Percentiles rank a stretch among this genome's conserved stretches.
Conservation (phyloP, 192 early-diverging fungal species). For the Coemansia sp. region DNA sequence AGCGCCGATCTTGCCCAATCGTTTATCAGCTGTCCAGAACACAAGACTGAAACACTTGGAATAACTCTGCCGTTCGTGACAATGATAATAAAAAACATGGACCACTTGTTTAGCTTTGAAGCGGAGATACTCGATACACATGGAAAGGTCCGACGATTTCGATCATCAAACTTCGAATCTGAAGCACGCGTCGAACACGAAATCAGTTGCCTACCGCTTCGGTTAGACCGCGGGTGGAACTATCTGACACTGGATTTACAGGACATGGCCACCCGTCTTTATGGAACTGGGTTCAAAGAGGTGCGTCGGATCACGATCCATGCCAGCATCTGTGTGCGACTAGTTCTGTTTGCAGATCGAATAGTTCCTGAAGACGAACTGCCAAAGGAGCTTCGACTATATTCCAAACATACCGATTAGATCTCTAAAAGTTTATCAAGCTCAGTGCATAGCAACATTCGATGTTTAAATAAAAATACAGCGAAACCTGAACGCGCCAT, state of each 20-base stretch:
- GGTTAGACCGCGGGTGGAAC: conserved; percentile 94
- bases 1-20: conserved; percentile 74
- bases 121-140: conserved; percentile 86
- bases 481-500: neutral
- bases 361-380: conserved; percentile 89
- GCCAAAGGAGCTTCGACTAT: conserved; percentile 89
- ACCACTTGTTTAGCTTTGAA: conserved; percentile 92
- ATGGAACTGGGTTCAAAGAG: conserved; percentile 86
- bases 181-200: conserved; percentile 35
- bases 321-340: conserved; percentile 84
- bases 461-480: neutral
- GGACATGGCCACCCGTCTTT: conserved; percentile 82
- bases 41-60: conserved; percentile 74
- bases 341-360: conserved; percentile 90
- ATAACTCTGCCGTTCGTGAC: conserved; percentile 90
- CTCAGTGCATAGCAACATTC: neutral
- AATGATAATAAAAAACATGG: conserved; percentile 84
- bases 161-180: conserved; percentile 77
- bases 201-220: conserved; percentile 90
- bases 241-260: conserved; percentile 89
- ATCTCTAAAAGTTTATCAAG: too few relatives aligned
- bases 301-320: conserved; percentile 86
- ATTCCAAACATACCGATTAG: neutral
- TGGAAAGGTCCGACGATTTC: conserved; percentile 74
- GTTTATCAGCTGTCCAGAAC: conserved; percentile 84